Base-by-base conservation (phyloP, 768 basidiomycete genomes). In the Boletus rex-veris region DNA sequence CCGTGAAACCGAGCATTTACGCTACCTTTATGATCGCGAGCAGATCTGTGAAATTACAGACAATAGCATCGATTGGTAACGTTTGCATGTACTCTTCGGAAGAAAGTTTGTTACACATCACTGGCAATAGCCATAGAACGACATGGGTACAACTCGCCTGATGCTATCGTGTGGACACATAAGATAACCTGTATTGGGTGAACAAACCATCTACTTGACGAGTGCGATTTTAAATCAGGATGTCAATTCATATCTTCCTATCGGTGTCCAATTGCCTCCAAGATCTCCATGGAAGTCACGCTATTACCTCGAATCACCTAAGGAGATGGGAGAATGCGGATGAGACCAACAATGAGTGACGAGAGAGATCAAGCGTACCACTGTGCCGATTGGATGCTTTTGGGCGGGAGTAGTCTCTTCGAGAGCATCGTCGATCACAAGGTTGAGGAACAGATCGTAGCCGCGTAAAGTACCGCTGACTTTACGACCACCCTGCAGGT, bases 231-330 rank as follows among this genome's bases (percentile, higher is more conserved):
- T n/a, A 21, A 18, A 31, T 33, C 38, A 38, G 37, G 19, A n/a
- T 24, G 28, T 38, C 26, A 19, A 15, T 33, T 33, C 40, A 11
- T 41, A 24, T 26, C 36, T 41, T 46, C 33, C 50, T 63, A 69
- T 58, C 80, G 77, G 7, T 7, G 28, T 28, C 28, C 28, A 21
- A 78, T 79, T 24, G 84, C 77, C 70, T 92, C 90, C 49, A 91
- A 66, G 19, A 82, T 88, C 72, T 98, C 95, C 89, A 97, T 95
- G 54, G 91, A 92, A 50, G 92, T 92, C 42, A 98, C 92, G 54
- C 91, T 95, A 76, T 96, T 98, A 45, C 95, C 95, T 39, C 95
- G 90, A 64, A 98, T 90, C 60, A 98, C 92, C 95, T 98, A 71
- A 10, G 58, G 48, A 24, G 50, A 46, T 37, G 28, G 52, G 24